Conservation (phyloP, 352 stramenopile genomes). For the Globisporangium rhizosaccharum region DNA sequence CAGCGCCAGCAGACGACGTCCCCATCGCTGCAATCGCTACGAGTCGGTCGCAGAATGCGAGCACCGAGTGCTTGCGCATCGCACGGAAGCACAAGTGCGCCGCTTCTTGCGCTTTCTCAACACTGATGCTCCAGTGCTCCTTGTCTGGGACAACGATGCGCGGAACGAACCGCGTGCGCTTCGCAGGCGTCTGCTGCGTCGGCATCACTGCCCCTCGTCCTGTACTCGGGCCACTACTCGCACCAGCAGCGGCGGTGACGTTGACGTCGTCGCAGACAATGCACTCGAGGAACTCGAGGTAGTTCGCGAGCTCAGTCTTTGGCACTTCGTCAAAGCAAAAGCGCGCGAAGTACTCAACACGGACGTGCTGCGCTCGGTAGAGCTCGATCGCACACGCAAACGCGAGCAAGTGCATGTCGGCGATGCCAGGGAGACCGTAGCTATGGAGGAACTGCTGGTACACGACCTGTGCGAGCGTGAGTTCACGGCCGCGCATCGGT, state of each 20-base stretch:
- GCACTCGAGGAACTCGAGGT: constrained; percentile 75
- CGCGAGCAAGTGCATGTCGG: constrained; percentile 73
- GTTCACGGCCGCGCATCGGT: constrained; percentile 19
- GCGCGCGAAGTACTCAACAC: constrained; percentile 67
- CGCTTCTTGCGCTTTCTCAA: constrained; percentile 62
- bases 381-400: constrained; percentile 65
- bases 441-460: constrained; percentile 81
- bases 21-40: constrained; percentile 36
- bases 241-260: neutral
- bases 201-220: neutral
- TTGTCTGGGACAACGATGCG: constrained; percentile 60
- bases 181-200: constrained; percentile 12
- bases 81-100: constrained; percentile 62
- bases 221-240: constrained; percentile 1
- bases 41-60: constrained; percentile 62
- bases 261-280: constrained; percentile 50
- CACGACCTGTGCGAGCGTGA: constrained; percentile 65
- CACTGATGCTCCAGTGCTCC: constrained; percentile 55
- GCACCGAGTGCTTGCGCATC: constrained; percentile 61
- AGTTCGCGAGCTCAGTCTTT: constrained; percentile 48
- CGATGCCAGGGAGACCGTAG: constrained; percentile 71
- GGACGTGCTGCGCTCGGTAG: constrained; percentile 60
- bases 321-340: constrained; percentile 74
- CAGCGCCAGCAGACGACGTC: constrained; percentile 16
- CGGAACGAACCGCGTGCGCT: constrained; percentile 40